Conservation (phyloP, 371 early-diverging fungal species). For the Mucor piriformis region DNA sequence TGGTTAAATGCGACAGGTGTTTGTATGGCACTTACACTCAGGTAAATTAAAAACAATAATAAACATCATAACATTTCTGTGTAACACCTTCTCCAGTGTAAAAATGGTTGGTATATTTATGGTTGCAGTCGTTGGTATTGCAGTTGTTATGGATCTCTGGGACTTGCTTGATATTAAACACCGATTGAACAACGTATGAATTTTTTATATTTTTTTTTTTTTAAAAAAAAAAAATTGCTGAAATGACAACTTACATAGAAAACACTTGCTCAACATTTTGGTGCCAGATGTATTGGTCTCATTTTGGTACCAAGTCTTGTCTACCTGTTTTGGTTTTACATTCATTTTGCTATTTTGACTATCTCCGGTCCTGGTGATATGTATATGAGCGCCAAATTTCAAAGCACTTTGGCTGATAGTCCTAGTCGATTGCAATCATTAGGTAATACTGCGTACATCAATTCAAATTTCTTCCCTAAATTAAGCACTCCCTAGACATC, state of each 20-base stretch:
- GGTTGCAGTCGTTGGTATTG: constrained; percentile 84
- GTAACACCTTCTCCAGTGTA: constrained; percentile 58
- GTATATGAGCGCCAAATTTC: constrained; percentile 89
- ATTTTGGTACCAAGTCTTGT: constrained; percentile 81
- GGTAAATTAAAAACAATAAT: background rate
- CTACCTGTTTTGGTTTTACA: constrained; percentile 82
- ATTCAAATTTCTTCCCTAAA: background rate
- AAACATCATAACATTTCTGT: background rate
- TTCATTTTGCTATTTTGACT: constrained; percentile 83
- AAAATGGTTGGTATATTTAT: constrained; percentile 95
- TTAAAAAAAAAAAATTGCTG: constrained; percentile 59
- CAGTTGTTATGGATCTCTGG: constrained; percentile 90
- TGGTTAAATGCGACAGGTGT: constrained; percentile 77
- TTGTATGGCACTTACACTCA: constrained; percentile 53
- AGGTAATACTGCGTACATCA: background rate
- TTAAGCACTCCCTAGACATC: constrained; percentile 49
- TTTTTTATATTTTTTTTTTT: background rate
- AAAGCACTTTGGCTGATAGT: constrained; percentile 45
- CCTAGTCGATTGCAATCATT: constrained; percentile 3
- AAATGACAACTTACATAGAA: constrained; percentile 47
- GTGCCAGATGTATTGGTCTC: constrained; percentile 72
- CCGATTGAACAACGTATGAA: constrained; percentile 60
- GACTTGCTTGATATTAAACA: constrained; percentile 71
- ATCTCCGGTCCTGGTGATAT: constrained; percentile 89
- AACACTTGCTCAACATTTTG: constrained; percentile 64